These are phyloP conservation scores for Papilionanthe hybrid DNA, from an alignment of 116 monocot genomes.

Conservation along the genomic window DNA sequence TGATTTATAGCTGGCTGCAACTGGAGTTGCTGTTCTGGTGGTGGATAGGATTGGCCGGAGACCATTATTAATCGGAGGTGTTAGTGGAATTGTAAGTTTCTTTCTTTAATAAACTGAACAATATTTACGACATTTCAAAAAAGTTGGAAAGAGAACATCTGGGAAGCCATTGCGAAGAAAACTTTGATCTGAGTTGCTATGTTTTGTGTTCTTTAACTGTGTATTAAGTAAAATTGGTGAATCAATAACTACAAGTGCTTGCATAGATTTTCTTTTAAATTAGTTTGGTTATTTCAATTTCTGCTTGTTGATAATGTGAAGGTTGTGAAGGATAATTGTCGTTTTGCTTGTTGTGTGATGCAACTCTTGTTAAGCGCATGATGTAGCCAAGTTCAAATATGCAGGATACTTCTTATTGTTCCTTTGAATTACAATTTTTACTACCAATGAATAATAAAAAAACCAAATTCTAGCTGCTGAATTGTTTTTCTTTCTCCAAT, in stretches of 20 bases:
- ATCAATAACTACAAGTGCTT: background rate
- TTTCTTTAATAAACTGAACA: background rate
- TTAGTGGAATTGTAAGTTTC: conserved; percentile 82
- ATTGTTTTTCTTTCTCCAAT: background rate
- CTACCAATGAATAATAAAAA: background rate
- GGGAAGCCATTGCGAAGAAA: background rate
- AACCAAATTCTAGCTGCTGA: background rate
- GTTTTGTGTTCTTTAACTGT: background rate
- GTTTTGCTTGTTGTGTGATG: background rate
- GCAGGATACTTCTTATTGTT: background rate
- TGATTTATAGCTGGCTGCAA: conserved; percentile 67
- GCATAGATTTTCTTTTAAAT: background rate
- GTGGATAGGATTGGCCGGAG: conserved; percentile 85
- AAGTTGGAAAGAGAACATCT: background rate
- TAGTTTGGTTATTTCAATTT: background rate
- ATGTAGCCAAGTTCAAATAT: background rate
- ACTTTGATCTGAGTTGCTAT: background rate
- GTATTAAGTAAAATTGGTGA: background rate
- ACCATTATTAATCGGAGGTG: conserved; percentile 88
- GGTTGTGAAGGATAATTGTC: background rate
- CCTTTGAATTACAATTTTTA: background rate
- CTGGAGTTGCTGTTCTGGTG: conserved; percentile 85
- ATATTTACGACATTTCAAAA: background rate
- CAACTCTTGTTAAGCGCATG: background rate
- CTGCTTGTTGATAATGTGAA: background rate